These are phyloP conservation scores for Emericellopsis terricola DNA, from an alignment of 495 filamentous ascomycete species.

Conservation along the genomic window DNA sequence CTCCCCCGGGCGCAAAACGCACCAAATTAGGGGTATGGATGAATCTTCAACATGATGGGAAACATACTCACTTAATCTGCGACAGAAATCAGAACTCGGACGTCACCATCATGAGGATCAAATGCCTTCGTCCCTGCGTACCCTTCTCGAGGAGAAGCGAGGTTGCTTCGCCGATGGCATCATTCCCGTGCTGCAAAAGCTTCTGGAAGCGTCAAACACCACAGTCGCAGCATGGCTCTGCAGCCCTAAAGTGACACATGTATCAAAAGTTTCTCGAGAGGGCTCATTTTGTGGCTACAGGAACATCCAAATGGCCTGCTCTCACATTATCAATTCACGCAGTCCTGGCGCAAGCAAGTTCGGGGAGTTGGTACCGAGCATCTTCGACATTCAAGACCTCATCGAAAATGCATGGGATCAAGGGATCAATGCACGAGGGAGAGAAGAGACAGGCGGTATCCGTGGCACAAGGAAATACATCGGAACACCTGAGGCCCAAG, in stretches of 20 bases:
- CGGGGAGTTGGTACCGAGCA: conserved; percentile 44
- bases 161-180: conserved; percentile 43
- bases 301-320: conserved; percentile 88
- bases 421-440: conserved; percentile 58
- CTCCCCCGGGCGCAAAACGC: too few relatives aligned
- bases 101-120: conserved; percentile 70
- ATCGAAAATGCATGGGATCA: conserved; percentile 85
- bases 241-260: conserved; percentile 54
- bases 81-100: conserved; percentile 47
- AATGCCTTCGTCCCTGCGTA: conserved; percentile 70
- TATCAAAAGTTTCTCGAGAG: conserved; percentile 64
- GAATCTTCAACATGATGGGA: too few relatives aligned
- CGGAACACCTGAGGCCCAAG: conserved; percentile 85
- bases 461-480: conserved; percentile 85
- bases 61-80: too few relatives aligned
- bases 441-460: conserved; percentile 75
- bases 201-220: conserved; percentile 47
- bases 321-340: conserved; percentile 47
- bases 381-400: conserved; percentile 69
- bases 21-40: too few relatives aligned
- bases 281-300: conserved; percentile 84
- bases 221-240: conserved; percentile 64
- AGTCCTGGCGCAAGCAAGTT: conserved; percentile 42
- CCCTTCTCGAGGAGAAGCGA: conserved; percentile 45
- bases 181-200: conserved; percentile 51